Evolutionary conservation across 306 rosid genomes (phyloP).

Genomic region (Lathyrus tuberosus): DNA sequence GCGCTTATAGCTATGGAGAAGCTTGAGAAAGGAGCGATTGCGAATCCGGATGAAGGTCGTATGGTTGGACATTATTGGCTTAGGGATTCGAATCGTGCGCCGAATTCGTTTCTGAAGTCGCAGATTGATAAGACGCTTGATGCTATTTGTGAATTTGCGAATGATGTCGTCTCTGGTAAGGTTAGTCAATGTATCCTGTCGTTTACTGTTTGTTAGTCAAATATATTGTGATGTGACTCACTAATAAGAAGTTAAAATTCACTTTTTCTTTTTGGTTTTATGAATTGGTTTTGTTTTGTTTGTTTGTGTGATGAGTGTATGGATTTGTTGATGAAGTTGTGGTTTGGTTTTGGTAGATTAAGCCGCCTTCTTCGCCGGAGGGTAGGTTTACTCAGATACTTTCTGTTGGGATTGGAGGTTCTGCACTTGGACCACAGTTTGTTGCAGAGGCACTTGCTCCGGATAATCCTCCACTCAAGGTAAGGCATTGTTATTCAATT

Average conservation of each 20-base stretch:
- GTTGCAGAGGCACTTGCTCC: slow-evolving; percentile 99
- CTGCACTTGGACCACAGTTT: slow-evolving; percentile 99
- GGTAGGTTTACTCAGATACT: slow-evolving; percentile 88
- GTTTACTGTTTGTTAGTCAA: background rate
- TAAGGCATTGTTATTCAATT: slow-evolving; percentile 12
- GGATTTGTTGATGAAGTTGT: slow-evolving; percentile 1
- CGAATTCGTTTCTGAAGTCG: slow-evolving; percentile 57
- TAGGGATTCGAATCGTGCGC: slow-evolving; percentile 73
- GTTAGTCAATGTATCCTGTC: slow-evolving; percentile 49
- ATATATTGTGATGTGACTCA: background rate
- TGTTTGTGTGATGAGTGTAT: background rate
- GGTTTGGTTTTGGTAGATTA: slow-evolving; percentile 61
- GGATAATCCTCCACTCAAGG: slow-evolving; percentile 97
- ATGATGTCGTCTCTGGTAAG: slow-evolving; percentile 89
- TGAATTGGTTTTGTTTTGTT: background rate
- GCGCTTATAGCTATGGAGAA: slow-evolving; percentile 85
- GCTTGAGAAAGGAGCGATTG: slow-evolving; percentile 87
- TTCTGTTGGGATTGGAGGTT: slow-evolving; percentile 97
- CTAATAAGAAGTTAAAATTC: background rate
- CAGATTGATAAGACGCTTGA: slow-evolving; percentile 81
- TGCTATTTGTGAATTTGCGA: slow-evolving; percentile 59
- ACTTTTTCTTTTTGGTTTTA: background rate
- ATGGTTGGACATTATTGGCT: slow-evolving; percentile 99
- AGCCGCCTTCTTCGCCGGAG: slow-evolving; percentile 72
- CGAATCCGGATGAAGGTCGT: slow-evolving; percentile 94